A percentile compares a stretch with the other conserved stretches of the same genome.
These are phyloP conservation scores for Lodderomyces parapsilosis DNA, from an alignment of 1,139 yeast species.

Conservation along the genomic window DNA sequence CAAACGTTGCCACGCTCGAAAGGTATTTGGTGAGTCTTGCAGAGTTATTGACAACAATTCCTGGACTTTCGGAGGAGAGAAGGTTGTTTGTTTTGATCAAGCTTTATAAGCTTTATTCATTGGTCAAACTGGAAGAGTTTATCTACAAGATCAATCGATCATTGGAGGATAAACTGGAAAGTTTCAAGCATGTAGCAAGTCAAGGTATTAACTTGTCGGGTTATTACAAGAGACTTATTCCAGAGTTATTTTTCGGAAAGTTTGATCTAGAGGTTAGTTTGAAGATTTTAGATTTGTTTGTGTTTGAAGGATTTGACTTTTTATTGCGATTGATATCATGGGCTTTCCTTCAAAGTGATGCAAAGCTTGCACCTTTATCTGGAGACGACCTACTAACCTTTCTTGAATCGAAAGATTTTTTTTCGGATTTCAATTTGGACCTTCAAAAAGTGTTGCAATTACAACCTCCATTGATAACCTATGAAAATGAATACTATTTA, in stretches of 20 bases:
- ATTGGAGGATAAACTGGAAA: slow-evolving; percentile 32
- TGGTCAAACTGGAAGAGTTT: slow-evolving; percentile 35
- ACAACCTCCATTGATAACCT: slow-evolving; percentile 35
- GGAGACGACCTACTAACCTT: slow-evolving; percentile 31
- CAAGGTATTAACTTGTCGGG: slow-evolving; percentile 36
- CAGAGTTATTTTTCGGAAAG: slow-evolving; percentile 22
- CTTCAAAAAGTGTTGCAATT: slow-evolving; percentile 19
- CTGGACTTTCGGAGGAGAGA: slow-evolving; percentile 25
- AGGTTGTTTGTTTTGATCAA: slow-evolving; percentile 34
- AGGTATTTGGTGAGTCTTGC: not conserved
- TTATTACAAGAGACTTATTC: slow-evolving; percentile 25
- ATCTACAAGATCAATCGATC: slow-evolving; percentile 37
- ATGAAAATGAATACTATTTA: slow-evolving; percentile 46
- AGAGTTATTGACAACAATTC: slow-evolving; percentile 5
- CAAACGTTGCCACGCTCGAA: not conserved
- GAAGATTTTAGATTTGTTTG: slow-evolving; percentile 33
- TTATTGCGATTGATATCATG: slow-evolving; percentile 30
- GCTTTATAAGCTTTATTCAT: slow-evolving; percentile 29
- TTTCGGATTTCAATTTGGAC: slow-evolving; percentile 13
- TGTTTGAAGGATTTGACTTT: slow-evolving; percentile 44
- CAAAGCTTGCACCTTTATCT: slow-evolving; percentile 21
- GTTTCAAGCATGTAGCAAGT: slow-evolving; percentile 34
- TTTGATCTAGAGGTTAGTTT: slow-evolving; percentile 14
- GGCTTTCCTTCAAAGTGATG: slow-evolving; percentile 20
- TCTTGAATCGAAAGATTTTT: slow-evolving; percentile 24